These are phyloP conservation scores for Triglochin maritima DNA, from an alignment of 106 monocot genomes.

Conservation along the genomic window DNA sequence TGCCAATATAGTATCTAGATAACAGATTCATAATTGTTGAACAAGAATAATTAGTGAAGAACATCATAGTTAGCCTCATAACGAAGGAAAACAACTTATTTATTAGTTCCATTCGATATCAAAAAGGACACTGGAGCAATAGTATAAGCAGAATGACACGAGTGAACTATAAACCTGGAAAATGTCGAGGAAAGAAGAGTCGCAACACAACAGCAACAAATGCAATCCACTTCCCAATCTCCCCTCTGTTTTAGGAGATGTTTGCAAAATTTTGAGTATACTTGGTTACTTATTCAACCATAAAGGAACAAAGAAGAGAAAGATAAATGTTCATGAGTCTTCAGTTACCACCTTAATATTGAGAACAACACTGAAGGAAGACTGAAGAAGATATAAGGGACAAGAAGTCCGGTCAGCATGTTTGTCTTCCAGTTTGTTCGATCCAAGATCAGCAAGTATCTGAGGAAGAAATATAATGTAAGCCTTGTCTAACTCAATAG, in stretches of 20 bases:
- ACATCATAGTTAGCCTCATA: too few relatives aligned
- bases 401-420: constrained; percentile 73
- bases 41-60: too few relatives aligned
- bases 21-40: too few relatives aligned
- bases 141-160: background rate
- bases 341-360: constrained; percentile 44
- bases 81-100: background rate
- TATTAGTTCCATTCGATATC: background rate
- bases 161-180: constrained; percentile 41
- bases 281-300: background rate
- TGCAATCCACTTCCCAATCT: constrained; percentile 83
- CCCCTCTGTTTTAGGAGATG: constrained; percentile 40
- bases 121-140: background rate
- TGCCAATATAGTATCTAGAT: too few relatives aligned
- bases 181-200: constrained; percentile 71
- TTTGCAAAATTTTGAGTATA: background rate
- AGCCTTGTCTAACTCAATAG: too few relatives aligned
- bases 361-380: constrained; percentile 53
- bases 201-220: constrained; percentile 66
- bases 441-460: constrained; percentile 75
- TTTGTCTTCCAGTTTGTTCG: constrained; percentile 94
- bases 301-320: background rate
- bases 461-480: constrained; percentile 10
- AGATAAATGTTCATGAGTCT: too few relatives aligned
- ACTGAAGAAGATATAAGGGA: constrained; percentile 90